phyloP scores from a whole-genome alignment of 768 basidiomycete species.

The Phaffia australis region DNA sequence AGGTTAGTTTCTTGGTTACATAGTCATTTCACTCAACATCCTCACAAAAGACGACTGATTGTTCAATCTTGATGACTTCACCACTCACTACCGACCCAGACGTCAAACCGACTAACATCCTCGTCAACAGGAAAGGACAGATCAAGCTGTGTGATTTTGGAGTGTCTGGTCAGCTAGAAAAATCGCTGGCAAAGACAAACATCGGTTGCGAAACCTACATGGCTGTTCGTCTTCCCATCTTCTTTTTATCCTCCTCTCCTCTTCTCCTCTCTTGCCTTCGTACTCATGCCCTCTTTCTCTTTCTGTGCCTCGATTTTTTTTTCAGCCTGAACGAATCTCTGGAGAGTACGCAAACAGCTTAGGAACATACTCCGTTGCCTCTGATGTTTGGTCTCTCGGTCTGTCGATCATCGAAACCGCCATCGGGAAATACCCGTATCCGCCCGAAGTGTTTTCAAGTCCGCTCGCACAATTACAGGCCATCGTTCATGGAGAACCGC shows the following conservation, averaged over 20 bases:
- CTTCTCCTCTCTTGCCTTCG: slow-evolving; percentile 1
- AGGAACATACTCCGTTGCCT: slow-evolving; percentile 87
- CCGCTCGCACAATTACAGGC: slow-evolving; percentile 95
- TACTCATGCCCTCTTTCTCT: slow-evolving; percentile 11
- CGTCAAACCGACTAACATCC: slow-evolving; percentile 88
- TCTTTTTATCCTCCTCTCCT: neutral
- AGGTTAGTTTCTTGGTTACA: slow-evolving; percentile 38
- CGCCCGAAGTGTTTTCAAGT: slow-evolving; percentile 92
- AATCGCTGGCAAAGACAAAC: slow-evolving; percentile 91
- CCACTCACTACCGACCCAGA: slow-evolving; percentile 42
- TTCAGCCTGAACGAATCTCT: slow-evolving; percentile 86
- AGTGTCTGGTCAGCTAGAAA: slow-evolving; percentile 95
- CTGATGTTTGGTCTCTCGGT: slow-evolving; percentile 92
- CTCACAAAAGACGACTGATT: neutral
- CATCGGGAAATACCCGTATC: slow-evolving; percentile 80
- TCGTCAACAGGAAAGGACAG: slow-evolving; percentile 75
- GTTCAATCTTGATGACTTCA: slow-evolving; percentile 7
- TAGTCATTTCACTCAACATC: too few relatives aligned
- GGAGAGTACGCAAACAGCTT: slow-evolving; percentile 79
- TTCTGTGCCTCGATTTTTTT: slow-evolving; percentile 12
- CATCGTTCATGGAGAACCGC: slow-evolving; percentile 89
- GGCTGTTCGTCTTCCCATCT: slow-evolving; percentile 56
- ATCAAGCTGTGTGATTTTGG: slow-evolving; percentile 97
- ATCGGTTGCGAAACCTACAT: slow-evolving; percentile 98
- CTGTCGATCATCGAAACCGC: slow-evolving; percentile 88